These are phyloP conservation scores for Botryotinia convoluta DNA, from an alignment of 2,329 filamentous ascomycete species.

Conservation along the genomic window DNA sequence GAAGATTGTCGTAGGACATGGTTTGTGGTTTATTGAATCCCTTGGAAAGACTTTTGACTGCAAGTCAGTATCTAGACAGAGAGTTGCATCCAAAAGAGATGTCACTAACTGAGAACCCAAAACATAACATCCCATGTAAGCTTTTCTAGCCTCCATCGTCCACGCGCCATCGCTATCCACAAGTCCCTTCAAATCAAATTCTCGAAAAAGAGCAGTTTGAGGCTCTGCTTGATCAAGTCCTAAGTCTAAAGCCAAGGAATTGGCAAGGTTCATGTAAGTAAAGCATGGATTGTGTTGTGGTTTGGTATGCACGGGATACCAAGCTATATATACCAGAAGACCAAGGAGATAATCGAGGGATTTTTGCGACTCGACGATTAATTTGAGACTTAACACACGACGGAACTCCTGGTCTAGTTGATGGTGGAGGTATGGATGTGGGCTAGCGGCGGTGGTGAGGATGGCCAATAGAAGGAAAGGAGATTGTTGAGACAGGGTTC, in stretches of 20 bases:
- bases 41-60: conserved; percentile 18
- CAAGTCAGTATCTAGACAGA: background rate
- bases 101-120: conserved; percentile 31
- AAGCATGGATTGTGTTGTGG: conserved; percentile 35
- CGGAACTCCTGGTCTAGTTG: conserved; percentile 36
- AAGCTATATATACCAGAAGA: conserved; percentile 57
- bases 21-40: conserved; percentile 33
- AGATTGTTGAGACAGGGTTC: conserved; percentile 29
- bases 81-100: background rate
- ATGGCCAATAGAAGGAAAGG: conserved; percentile 36
- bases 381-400: conserved; percentile 32
- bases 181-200: conserved; percentile 27
- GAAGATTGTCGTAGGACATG: conserved; percentile 30
- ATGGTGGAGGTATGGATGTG: conserved; percentile 30
- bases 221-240: conserved; percentile 33
- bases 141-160: conserved; percentile 30
- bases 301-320: conserved; percentile 44
- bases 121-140: conserved; percentile 38
- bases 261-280: conserved; percentile 38
- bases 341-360: conserved; percentile 57
- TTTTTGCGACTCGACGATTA: conserved; percentile 55
- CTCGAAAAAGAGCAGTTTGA: conserved; percentile 26
- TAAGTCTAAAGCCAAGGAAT: conserved; percentile 38
- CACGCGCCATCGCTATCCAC: conserved; percentile 25
- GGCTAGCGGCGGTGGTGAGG: conserved; percentile 31